Base-by-base conservation (phyloP, 2,329 filamentous ascomycete species). In the Gnomoniopsis sp. region DNA sequence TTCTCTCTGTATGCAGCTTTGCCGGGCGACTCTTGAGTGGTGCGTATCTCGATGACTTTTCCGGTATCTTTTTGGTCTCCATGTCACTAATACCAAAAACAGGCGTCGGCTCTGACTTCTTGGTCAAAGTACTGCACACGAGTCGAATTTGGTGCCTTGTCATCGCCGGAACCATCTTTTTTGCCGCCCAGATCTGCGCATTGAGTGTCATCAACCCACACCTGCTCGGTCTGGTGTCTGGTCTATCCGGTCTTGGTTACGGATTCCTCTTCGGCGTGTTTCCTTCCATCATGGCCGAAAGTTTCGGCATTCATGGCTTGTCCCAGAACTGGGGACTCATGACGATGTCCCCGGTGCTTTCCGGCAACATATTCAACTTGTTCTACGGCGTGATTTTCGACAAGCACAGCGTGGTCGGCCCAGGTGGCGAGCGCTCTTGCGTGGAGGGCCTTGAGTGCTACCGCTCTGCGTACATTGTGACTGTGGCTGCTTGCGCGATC, bases 281-380 rank as follows among this genome's bases (percentile, higher is more conserved):
- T 72, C 95, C 95, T 0, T 93, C 92, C 14, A 86, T 98, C 19
- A 84, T 90, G 11, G 91, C 93, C 7, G 93, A 98, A 70, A 88
- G 89, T 0, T 99, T 99, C 71, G 95, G 95, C 8, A 89, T 97
- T 26, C 83, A 88, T 61, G 93, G 93, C 1, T 79, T 99, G 49
- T 92, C 89, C 57, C 91, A 96, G 70, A 99, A 98, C 69, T 99
- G 95, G 93, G 95, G 95, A 15, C 88, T 89, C 66, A 96, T 99
- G 87, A 97, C 91, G 0, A 78, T 97, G 50, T 88, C 91, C 2
- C 93, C 93, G 0, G 91, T 96, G 2, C 74, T 96, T 30, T 92
- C 88, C 10, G 93, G 91, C 52, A 96, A 98, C 67, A 73, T 96
- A 22, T 98, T 96, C 80, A 99, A 98, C 70, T 75, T 97, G 1